phyloP scores from a whole-genome alignment of 225 moss, liverwort and hornwort species.

The Rhytidiadelphus loreus region DNA sequence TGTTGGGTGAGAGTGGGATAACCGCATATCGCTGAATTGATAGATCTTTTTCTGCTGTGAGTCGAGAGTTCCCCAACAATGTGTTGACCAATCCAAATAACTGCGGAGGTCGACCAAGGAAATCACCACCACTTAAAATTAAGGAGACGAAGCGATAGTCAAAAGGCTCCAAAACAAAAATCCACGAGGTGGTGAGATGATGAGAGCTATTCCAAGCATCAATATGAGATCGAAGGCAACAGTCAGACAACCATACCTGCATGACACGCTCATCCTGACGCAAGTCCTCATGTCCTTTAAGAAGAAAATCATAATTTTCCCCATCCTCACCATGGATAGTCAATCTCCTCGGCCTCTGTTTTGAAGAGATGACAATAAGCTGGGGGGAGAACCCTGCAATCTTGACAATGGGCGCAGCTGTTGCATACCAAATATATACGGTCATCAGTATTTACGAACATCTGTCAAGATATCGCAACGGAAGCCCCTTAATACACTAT shows the following conservation, averaged over 20 bases:
- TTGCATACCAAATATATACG: background rate
- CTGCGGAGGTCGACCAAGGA: slow-evolving; percentile 26
- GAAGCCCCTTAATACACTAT: background rate
- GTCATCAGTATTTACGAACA: background rate
- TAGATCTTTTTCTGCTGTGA: slow-evolving; percentile 85
- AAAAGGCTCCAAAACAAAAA: background rate
- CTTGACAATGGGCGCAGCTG: slow-evolving; percentile 73
- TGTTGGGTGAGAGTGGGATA: slow-evolving; percentile 94
- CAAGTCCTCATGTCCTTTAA: slow-evolving; percentile 97
- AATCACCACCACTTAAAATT: background rate
- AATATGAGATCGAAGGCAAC: background rate
- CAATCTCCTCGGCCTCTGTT: slow-evolving; percentile 87
- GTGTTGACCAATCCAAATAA: slow-evolving; percentile 98
- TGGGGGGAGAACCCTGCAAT: slow-evolving; percentile 75
- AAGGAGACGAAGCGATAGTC: background rate
- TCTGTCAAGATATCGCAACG: background rate
- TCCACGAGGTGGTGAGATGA: background rate
- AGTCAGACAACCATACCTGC: slow-evolving; percentile 44
- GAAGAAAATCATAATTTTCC: slow-evolving; percentile 79
- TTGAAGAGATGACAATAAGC: slow-evolving; percentile 86
- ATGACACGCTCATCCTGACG: slow-evolving; percentile 98
- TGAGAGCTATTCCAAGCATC: background rate
- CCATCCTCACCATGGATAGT: slow-evolving; percentile 98
- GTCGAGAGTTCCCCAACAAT: slow-evolving; percentile 76
- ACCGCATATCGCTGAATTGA: slow-evolving; percentile 97